A percentile compares a stretch with the other conserved stretches of the same genome.
These are phyloP conservation scores for Circinella minor DNA, from an alignment of 371 early-diverging fungal species.

Conservation along the genomic window DNA sequence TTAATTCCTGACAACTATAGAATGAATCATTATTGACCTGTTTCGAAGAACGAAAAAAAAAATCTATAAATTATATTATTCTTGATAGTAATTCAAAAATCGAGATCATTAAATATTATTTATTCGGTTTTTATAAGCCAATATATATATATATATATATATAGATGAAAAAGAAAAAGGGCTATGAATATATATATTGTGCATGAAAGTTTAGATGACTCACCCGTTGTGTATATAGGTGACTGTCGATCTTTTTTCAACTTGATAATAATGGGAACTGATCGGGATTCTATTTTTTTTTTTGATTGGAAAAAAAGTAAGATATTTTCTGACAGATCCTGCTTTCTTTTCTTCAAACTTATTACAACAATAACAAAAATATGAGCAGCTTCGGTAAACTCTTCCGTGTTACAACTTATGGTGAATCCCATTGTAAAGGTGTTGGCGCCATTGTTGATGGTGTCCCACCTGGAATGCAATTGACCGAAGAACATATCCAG, in stretches of 20 bases:
- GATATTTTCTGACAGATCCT: slow-evolving; percentile 3
- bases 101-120: too few relatives aligned
- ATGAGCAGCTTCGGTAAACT: slow-evolving; percentile 85
- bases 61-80: too few relatives aligned
- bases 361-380: not conserved
- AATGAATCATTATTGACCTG: too few relatives aligned
- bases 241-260: slow-evolving; percentile 8
- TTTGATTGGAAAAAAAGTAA: not conserved
- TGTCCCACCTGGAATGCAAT: slow-evolving; percentile 90
- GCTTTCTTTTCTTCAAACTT: not conserved
- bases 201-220: not conserved
- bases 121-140: too few relatives aligned
- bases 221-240: not conserved
- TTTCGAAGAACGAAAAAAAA: too few relatives aligned
- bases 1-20: too few relatives aligned
- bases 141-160: too few relatives aligned
- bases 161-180: too few relatives aligned
- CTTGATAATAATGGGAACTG: not conserved
- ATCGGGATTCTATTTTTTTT: not conserved
- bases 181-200: not conserved
- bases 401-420: slow-evolving; percentile 94
- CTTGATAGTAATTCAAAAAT: too few relatives aligned
- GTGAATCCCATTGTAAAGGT: slow-evolving; percentile 97
- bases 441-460: slow-evolving; percentile 98
- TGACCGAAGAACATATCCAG: slow-evolving; percentile 92